Conservation (phyloP, 305 asterid genomes). For the Nicotiana rustica region DNA sequence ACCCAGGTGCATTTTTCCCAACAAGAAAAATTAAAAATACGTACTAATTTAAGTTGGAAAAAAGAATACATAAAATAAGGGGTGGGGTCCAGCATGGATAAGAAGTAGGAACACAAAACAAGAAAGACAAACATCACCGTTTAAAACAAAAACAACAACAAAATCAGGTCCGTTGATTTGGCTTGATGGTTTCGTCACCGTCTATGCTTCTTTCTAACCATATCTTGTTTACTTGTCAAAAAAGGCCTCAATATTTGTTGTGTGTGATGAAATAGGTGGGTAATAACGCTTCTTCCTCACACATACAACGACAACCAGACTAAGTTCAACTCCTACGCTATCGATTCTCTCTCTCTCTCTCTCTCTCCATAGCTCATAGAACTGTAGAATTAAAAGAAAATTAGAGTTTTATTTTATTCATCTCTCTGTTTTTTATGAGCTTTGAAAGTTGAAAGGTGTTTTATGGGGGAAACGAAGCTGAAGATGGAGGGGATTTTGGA, state of each 20-base stretch:
- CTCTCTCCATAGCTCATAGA: background rate
- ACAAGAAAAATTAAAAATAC: background rate
- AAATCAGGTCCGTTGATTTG: slow-evolving; percentile 44
- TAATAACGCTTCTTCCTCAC: slow-evolving; percentile 6
- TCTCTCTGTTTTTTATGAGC: slow-evolving; percentile 26
- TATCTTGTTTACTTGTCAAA: background rate
- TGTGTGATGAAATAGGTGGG: slow-evolving; percentile 26
- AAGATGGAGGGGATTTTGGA: slow-evolving; percentile 49
- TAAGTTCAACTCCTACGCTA: slow-evolving; percentile 26
- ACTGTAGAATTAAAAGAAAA: background rate
- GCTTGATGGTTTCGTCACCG: slow-evolving; percentile 39
- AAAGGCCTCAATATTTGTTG: slow-evolving; percentile 10
- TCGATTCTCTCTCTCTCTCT: slow-evolving; percentile 19
- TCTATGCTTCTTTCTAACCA: background rate
- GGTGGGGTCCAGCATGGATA: slow-evolving; percentile 21
- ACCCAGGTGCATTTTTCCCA: slow-evolving; percentile 4
- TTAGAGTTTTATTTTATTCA: background rate
- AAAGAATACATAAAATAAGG: background rate
- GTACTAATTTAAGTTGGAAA: too few relatives aligned
- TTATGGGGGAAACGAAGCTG: slow-evolving; percentile 52
- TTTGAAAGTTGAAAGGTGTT: slow-evolving; percentile 19
- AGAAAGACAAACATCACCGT: slow-evolving; percentile 6
- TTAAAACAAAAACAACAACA: slow-evolving; percentile 10
- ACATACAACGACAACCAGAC: slow-evolving; percentile 9
- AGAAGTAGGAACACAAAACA: slow-evolving; percentile 25